A percentile compares a stretch with the other conserved stretches of the same genome.
Evolutionary conservation across 108 stramenopile species (phyloP).

Genomic region (Fistulifera pelliculosa): DNA sequence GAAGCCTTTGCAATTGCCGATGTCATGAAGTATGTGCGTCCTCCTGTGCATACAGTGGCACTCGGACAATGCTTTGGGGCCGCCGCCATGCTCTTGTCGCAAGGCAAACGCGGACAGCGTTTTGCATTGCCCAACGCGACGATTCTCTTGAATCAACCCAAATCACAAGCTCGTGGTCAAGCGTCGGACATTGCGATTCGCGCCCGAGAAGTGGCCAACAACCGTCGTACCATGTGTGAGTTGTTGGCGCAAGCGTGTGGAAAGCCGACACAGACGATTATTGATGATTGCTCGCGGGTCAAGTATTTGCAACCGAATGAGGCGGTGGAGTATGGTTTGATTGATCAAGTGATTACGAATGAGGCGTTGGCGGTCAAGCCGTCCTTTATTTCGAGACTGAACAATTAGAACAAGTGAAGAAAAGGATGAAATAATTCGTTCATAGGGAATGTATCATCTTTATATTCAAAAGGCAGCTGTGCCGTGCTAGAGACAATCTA

Average conservation of each 20-base stretch:
- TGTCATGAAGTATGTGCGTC: slow-evolving; percentile 95
- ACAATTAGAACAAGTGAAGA: background rate
- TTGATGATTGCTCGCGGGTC: slow-evolving; percentile 83
- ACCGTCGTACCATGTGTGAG: slow-evolving; percentile 82
- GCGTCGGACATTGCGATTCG: slow-evolving; percentile 96
- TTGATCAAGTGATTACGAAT: slow-evolving; percentile 86
- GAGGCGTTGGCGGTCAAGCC: slow-evolving; percentile 64
- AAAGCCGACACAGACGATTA: slow-evolving; percentile 82
- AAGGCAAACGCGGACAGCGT: slow-evolving; percentile 88
- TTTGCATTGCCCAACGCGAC: slow-evolving; percentile 91
- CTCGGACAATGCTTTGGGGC: slow-evolving; percentile 96
- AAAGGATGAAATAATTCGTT: background rate
- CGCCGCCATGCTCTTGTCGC: slow-evolving; percentile 92
- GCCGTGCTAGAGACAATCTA: too few species aligned
- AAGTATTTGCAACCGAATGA: slow-evolving; percentile 95
- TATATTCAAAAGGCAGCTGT: too few species aligned
- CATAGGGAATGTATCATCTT: too few species aligned
- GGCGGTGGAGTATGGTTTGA: slow-evolving; percentile 93
- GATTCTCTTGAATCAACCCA: slow-evolving; percentile 93
- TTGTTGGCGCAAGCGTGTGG: slow-evolving; percentile 87
- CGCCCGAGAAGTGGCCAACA: slow-evolving; percentile 85
- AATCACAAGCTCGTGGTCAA: slow-evolving; percentile 87
- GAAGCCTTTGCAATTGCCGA: slow-evolving; percentile 98
- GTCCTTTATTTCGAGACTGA: slow-evolving; percentile 57
- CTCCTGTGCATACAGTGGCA: slow-evolving; percentile 92